Base-by-base conservation (phyloP, 2,329 filamentous ascomycete genomes). In the Apiospora saccharicola region DNA sequence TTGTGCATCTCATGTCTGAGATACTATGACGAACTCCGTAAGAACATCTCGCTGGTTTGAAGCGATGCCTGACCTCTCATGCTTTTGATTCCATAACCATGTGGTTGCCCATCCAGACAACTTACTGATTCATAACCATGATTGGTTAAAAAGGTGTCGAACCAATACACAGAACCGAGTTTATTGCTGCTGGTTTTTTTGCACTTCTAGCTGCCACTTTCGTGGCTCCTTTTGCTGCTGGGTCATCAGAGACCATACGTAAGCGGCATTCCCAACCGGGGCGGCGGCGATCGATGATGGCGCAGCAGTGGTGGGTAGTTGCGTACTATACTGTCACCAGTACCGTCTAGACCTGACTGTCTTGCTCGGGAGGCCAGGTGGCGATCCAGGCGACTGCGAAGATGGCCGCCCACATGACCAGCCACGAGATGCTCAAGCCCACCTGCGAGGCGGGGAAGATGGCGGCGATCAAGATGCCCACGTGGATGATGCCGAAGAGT, bases 321-420 rank as follows among this genome's bases (percentile, higher is more conserved):
- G 26, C 4, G 26, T 30, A 4, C 26, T 30, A 4, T 30, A 30
- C 26, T 2, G 26, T 30, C 26, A 30, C 26, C 26, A 30, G 8
- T 12, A 5, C 12, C 30, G 1, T 8, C 8, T 24, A 68, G 19
- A 46, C 67, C 41, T 68, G 46, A 12, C 43, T 30, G 13, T 68
- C 67, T 46, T 47, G 67, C 67, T 68, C 67, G 43, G 67, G n/a
- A 34, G 67, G 43, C 46, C 43, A 46, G 22, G 41, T 47, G 41
- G 43, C 24, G 16, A 68, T 14, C 67, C 67, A 68, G n/a, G 43
- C 26, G 0, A 68, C 67, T 7, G 24, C 67, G 12, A 68, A 46
- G 43, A 68, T 68, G 67, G 13, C 41, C 14, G 5, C 26, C 67
- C 67, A 68, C 67, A 68, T 47, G 24, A 68, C 6, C 43, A 68